Percentiles rank a stretch among this genome's conserved stretches.
These are phyloP conservation scores for Ceratocystiopsis minuta DNA, from an alignment of 2,329 filamentous ascomycete genomes.

Conservation along the genomic window DNA sequence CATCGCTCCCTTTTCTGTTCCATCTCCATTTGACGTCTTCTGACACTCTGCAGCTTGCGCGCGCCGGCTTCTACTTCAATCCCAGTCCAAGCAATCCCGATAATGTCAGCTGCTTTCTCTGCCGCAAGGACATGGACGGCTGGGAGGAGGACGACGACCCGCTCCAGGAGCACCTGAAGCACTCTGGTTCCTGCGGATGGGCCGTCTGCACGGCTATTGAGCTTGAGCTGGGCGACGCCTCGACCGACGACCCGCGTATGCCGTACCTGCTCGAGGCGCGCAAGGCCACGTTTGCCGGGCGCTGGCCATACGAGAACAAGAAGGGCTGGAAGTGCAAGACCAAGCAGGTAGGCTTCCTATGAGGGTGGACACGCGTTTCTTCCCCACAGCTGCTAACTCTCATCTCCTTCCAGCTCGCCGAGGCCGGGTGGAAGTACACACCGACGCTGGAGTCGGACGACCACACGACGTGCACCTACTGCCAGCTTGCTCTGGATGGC, in stretches of 20 bases:
- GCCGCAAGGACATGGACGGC: conserved; percentile 66
- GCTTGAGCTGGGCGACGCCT: conserved; percentile 41
- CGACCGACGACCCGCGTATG: conserved; percentile 55
- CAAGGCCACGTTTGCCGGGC: conserved; percentile 61
- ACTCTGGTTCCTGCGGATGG: conserved; percentile 73
- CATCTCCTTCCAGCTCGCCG: conserved; percentile 48
- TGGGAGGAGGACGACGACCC: conserved; percentile 84
- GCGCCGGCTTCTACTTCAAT: conserved; percentile 79
- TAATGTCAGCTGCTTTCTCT: conserved; percentile 81
- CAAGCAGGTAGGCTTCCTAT: conserved; percentile 46
- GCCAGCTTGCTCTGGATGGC: conserved; percentile 71
- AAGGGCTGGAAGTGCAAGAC: conserved; percentile 79
- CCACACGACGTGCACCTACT: conserved; percentile 82
- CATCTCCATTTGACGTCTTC: conserved; percentile 16
- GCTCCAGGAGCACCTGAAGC: conserved; percentile 66
- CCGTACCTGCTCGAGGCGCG: conserved; percentile 58
- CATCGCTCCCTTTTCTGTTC: too few species aligned
- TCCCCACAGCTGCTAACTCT: too few species aligned
- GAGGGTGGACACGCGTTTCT: too few species aligned
- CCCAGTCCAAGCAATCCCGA: conserved; percentile 60
- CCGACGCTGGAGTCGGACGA: conserved; percentile 71
- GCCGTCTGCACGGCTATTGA: conserved; percentile 53
- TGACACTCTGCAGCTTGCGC: conserved; percentile 48
- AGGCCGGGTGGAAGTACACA: conserved; percentile 88
- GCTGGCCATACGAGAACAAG: conserved; percentile 82